phyloP scores from a whole-genome alignment of 768 basidiomycete species.

The Phanerochaete carnosa region DNA sequence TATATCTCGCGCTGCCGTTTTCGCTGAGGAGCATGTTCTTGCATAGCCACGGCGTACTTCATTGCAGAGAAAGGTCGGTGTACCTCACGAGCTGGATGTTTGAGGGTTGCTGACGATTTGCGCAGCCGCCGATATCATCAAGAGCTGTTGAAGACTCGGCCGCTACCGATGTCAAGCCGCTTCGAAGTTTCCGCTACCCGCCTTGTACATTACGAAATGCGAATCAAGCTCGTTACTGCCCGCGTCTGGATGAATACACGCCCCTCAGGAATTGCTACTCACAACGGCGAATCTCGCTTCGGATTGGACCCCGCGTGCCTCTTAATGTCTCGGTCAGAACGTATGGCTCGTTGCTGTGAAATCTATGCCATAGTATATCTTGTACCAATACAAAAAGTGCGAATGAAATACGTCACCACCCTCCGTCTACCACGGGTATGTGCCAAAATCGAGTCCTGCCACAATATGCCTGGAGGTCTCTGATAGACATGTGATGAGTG shows the following conservation, averaged over 20 bases:
- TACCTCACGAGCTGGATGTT: background rate
- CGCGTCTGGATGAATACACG: no score
- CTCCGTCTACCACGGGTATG: background rate
- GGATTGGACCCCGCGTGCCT: no score
- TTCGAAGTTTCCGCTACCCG: no score
- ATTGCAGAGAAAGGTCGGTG: conserved; percentile 16
- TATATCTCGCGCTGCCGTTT: background rate
- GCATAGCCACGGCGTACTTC: background rate
- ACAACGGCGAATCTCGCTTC: no score
- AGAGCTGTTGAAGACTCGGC: background rate
- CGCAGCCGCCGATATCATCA: conserved; percentile 25
- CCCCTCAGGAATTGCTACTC: no score
- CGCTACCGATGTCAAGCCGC: no score
- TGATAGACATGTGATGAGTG: background rate
- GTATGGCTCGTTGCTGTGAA: no score
- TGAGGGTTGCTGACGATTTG: background rate
- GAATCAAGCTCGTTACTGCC: no score
- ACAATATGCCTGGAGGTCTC: background rate
- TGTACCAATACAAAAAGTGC: background rate
- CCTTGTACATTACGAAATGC: no score
- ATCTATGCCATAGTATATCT: background rate
- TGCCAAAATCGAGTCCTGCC: background rate
- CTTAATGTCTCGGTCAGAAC: no score
- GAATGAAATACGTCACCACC: background rate
- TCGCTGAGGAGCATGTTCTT: background rate